These are phyloP conservation scores for Phialophora macrospora DNA, from an alignment of 2,329 filamentous ascomycete species.

Conservation along the genomic window DNA sequence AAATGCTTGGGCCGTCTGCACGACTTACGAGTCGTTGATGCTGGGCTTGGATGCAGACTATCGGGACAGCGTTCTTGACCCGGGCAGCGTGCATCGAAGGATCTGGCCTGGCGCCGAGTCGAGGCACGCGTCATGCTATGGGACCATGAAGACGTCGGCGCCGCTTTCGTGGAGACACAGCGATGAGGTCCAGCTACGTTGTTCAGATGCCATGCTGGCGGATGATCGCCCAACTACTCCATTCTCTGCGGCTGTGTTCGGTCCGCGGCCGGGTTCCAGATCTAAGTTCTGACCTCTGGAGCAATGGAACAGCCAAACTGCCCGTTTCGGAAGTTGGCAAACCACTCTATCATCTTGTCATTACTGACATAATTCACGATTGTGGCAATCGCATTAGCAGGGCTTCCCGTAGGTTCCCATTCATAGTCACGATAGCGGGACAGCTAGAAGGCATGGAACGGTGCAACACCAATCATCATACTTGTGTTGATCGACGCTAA, in stretches of 20 bases:
- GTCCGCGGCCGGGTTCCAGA: slow-evolving; percentile 12
- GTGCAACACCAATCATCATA: not conserved
- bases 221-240: slow-evolving; percentile 4
- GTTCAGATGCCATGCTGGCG: not conserved
- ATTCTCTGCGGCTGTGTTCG: slow-evolving; percentile 8
- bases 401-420: not conserved
- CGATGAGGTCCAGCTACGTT: not conserved
- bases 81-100: not conserved
- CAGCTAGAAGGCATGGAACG: not conserved
- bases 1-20: not conserved
- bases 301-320: not conserved
- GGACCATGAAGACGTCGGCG: not conserved
- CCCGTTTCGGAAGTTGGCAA: slow-evolving; percentile 1
- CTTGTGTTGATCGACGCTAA: not conserved
- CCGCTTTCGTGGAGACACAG: not conserved
- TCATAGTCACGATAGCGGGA: not conserved
- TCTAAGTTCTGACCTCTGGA: slow-evolving; percentile 9
- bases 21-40: not conserved
- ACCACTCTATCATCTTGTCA: not conserved
- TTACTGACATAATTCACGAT: not conserved
- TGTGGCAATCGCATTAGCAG: not conserved
- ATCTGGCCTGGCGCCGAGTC: slow-evolving; percentile 2
- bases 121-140: not conserved
- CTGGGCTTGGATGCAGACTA: not conserved
- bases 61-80: not conserved